Base-by-base conservation (phyloP, 139 green algal species). In the Chlamydomonas schloesseri region DNA sequence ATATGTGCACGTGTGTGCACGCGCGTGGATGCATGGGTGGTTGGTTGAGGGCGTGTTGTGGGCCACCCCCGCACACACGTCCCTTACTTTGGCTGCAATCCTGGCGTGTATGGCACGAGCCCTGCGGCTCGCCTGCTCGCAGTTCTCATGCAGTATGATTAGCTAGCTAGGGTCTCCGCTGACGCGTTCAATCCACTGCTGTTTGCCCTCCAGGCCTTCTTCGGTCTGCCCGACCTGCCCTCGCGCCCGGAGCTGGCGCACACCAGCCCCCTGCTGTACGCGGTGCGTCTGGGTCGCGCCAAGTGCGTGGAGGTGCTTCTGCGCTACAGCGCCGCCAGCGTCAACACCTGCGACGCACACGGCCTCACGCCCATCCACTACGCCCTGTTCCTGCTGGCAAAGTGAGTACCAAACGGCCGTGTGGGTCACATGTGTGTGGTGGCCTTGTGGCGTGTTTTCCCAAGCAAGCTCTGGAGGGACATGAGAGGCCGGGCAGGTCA, bases 211-310 rank as follows among this genome's bases (percentile, higher is more conserved):
- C 77, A 84, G 78, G 67, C 36, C 23, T 90, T 79, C 79, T 87
- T 90, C 28, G 81, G 81, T n/a, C 82, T 86, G 13, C 57, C 85
- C 3, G 65, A 81, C 57, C 76, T 91, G 81, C 87, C 87, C 28
- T 78, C 81, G 1, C 70, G 76, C 0, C 82, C 88, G 6, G 88
- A 88, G 64, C 82, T 91, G 46, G 57, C 71, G 29, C 57, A 58
- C 20, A 87, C 88, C 17, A 82, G 58, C 13, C 82, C 88, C 9
- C 77, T 91, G 50, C 65, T 89, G 28, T 79, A 89, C 53, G 88
- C 88, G 0, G 83, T 87, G n/a, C 82, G 88, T 23, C 64, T 91
- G 74, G 70, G 75, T 50, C 88, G 88, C n/a, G 47, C 76, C n/a
- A 64, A 71, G n/a, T 88, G 83, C 46, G 71, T 87, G 1, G 60